A percentile compares a stretch with the other conserved stretches of the same genome.
Evolutionary conservation across 257 asterid genomes (phyloP).

Genomic region (Agastache rugosa): DNA sequence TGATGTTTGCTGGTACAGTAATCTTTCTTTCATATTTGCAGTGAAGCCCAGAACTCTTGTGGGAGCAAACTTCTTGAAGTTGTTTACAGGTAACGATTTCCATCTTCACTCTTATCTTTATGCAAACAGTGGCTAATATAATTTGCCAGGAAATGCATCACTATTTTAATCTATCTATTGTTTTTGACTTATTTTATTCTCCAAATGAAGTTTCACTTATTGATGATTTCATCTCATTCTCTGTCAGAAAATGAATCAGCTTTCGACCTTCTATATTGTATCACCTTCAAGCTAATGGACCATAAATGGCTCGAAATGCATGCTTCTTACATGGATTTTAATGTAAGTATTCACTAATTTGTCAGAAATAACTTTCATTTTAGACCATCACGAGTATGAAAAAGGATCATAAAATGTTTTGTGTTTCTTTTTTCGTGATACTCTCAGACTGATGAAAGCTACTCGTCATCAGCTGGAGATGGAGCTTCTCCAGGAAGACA

Average conservation of each 20-base stretch:
- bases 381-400: neutral
- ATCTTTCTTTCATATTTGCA: conserved; percentile 46
- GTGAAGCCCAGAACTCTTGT: conserved; percentile 88
- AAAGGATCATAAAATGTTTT: neutral
- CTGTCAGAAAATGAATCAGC: conserved; percentile 87
- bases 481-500: conserved; percentile 85
- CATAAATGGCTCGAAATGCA: conserved; percentile 94
- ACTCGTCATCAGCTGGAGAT: conserved; percentile 94
- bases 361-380: neutral
- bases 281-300: conserved; percentile 98
- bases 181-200: conserved; percentile 1
- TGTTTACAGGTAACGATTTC: conserved; percentile 73
- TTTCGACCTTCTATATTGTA: conserved; percentile 92
- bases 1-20: conserved; percentile 29
- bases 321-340: conserved; percentile 99
- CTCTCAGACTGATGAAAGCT: conserved; percentile 87
- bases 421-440: neutral
- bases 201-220: conserved; percentile 5
- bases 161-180: neutral
- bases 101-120: conserved; percentile 18
- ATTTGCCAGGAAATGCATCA: conserved; percentile 9
- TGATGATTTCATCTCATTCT: conserved; percentile 33
- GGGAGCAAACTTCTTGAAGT: conserved; percentile 96
- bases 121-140: conserved; percentile 10
- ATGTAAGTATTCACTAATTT: conserved; percentile 55